Evolutionary conservation across 441 rosid species (phyloP), one percentile per base, ranked within the genome.

Genomic region (Capsella rubella): DNA sequence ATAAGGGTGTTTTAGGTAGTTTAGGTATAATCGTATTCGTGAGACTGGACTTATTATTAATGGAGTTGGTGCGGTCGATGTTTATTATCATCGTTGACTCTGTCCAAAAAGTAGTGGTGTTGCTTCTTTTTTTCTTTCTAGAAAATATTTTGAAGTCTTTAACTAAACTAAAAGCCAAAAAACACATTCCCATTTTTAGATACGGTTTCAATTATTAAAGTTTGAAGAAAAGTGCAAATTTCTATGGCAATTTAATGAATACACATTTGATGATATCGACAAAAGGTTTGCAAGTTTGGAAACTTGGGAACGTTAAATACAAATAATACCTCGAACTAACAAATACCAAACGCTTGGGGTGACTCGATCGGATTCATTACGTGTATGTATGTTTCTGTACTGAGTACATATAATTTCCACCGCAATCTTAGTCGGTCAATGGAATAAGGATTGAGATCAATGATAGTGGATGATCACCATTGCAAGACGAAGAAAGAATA

Each of bases 1-100:
- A 1, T n/a, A 2, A 67, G 78, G 57, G 2, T 51, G 49, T 34
- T 42, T 3, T 60, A 8, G 25, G 78, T 60, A 53, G 13, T 27
- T 18, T 9, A 14, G 4, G 0, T 49, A 2, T 8, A n/a, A 6
- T 13, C 47, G 2, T 47, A 66, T 46, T 8, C 51, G 58, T 73
- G 77, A 3, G 34, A 42, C 47, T 67, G 8, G 72, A 51, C 55
- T 34, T 69, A 56, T 16, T 8, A 21, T 21, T 21, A 4, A 31
- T 68, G 79, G 79, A 76, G 66, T 60, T 55, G 79, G 79, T 75
- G 79, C 69, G 58, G 64, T 35, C 62, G 66, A 69, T 54, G 79
- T 34, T 34, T 21, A 21, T 54, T 60, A 69, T 53, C 54, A 76
- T 47, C 15, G 60, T 39, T 69, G 79, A 76, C 79, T 69, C 18